Conservation (phyloP, 2,329 filamentous ascomycete species). For the Dichotomopilus funicola region DNA sequence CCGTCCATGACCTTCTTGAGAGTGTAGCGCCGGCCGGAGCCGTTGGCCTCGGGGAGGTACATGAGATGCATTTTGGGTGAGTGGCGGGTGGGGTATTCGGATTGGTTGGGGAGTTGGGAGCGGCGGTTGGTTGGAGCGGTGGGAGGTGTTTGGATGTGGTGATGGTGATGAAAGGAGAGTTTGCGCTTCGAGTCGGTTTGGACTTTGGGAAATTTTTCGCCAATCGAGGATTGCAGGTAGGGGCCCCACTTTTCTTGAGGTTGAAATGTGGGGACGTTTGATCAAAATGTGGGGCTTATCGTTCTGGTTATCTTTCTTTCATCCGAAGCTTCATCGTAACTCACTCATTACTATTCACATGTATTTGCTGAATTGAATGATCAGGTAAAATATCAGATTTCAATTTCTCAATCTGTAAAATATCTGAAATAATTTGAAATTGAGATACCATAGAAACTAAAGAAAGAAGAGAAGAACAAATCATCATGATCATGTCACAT, state of each 20-base stretch:
- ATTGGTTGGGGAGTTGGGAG: too few relatives aligned
- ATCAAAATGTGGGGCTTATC: background rate
- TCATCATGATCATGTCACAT: conserved; percentile 6
- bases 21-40: conserved; percentile 69
- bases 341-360: too few relatives aligned
- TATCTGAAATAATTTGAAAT: too few relatives aligned
- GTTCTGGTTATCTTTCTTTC: background rate
- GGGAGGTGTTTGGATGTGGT: background rate
- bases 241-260: background rate
- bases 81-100: background rate
- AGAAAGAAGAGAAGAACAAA: background rate
- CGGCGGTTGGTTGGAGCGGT: background rate
- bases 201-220: conserved; percentile 11
- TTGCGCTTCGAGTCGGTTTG: background rate
- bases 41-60: conserved; percentile 78
- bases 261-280: background rate
- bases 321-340: too few relatives aligned
- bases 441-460: too few relatives aligned
- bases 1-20: conserved; percentile 82
- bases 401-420: too few relatives aligned
- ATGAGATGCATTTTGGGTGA: conserved; percentile 50
- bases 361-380: too few relatives aligned
- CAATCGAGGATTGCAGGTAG: background rate
- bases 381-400: too few relatives aligned
- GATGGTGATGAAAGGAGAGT: background rate